Percentiles rank a stretch among this genome's conserved stretches.
Conservation (phyloP, 306 rosid species). For the Corylus americana region DNA sequence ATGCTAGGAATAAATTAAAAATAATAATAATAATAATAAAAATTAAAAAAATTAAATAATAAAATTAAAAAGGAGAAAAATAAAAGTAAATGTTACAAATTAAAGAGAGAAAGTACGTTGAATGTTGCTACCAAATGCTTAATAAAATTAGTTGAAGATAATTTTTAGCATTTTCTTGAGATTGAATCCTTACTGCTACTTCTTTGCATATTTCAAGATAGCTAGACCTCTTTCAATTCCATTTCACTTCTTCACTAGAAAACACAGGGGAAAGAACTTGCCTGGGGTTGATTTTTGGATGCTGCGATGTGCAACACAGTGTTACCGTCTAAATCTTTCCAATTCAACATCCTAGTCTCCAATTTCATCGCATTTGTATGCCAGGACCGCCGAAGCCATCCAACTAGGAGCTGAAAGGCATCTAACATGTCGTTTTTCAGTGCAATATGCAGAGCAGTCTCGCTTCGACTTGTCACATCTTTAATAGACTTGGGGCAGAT, state of each 20-base stretch:
- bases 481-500: background rate
- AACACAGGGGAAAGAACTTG: background rate
- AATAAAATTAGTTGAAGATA: too few relatives aligned
- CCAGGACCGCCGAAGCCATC: background rate
- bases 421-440: background rate
- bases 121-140: too few relatives aligned
- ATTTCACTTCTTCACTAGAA: background rate
- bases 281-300: background rate
- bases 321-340: conserved; percentile 25
- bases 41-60: too few relatives aligned
- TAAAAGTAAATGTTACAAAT: too few relatives aligned
- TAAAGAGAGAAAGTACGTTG: too few relatives aligned
- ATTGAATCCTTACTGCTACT: too few relatives aligned
- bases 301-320: conserved; percentile 36
- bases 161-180: too few relatives aligned
- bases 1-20: too few relatives aligned
- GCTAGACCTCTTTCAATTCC: too few relatives aligned
- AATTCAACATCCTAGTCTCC: background rate
- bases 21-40: too few relatives aligned
- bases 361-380: background rate
- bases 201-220: too few relatives aligned
- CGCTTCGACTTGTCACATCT: background rate
- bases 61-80: too few relatives aligned
- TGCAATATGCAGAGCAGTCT: background rate
- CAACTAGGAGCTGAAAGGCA: background rate